Percentiles rank a stretch among this genome's conserved stretches.
These are phyloP conservation scores for Misopates orontium DNA, from an alignment of 257 asterid genomes.

Conservation along the genomic window DNA sequence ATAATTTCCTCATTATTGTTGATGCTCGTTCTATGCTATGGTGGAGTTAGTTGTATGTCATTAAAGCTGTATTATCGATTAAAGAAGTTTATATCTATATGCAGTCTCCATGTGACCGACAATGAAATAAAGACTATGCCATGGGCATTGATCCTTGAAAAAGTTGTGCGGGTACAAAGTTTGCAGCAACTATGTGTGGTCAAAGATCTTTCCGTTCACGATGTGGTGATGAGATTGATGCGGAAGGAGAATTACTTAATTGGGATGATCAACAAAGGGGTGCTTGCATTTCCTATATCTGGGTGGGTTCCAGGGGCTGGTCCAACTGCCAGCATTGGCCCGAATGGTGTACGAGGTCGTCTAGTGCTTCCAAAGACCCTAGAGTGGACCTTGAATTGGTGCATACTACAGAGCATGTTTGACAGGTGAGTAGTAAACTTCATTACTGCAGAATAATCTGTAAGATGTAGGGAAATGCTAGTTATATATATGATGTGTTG, in stretches of 20 bases:
- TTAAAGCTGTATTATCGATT: constrained; percentile 20
- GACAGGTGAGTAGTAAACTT: constrained; percentile 55
- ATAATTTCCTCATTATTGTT: not conserved
- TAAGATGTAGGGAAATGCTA: not conserved
- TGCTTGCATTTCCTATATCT: constrained; percentile 85
- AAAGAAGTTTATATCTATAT: constrained; percentile 24
- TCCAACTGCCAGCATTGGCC: constrained; percentile 47
- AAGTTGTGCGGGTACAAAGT: constrained; percentile 67
- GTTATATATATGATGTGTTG: constrained; percentile 7
- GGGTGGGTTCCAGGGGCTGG: constrained; percentile 87
- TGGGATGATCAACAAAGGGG: constrained; percentile 97
- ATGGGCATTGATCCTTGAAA: constrained; percentile 88
- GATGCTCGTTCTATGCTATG: not conserved
- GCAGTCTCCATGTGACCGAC: constrained; percentile 86
- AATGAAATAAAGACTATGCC: constrained; percentile 90
- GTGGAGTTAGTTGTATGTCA: not conserved
- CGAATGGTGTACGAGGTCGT: constrained; percentile 51
- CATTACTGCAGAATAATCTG: constrained; percentile 17
- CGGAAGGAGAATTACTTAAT: constrained; percentile 95
- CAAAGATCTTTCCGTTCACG: constrained; percentile 86
- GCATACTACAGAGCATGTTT: constrained; percentile 94
- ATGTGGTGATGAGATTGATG: constrained; percentile 91
- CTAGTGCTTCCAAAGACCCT: constrained; percentile 83
- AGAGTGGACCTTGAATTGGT: constrained; percentile 97
- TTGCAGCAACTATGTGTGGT: constrained; percentile 73